phyloP scores from a whole-genome alignment of 805 yeast species.

The Phaffomyces opuntiae region DNA sequence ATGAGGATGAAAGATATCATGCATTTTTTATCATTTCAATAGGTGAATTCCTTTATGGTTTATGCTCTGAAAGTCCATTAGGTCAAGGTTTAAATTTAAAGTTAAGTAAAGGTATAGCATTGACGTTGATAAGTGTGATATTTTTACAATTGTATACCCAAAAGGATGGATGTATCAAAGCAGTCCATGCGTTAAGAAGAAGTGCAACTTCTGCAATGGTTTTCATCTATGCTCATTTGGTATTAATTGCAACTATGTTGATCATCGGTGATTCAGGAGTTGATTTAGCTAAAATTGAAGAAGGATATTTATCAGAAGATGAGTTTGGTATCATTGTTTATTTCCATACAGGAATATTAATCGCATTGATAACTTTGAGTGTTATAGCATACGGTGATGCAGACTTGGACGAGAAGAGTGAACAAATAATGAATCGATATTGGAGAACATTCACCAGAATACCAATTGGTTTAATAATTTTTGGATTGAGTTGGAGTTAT shows the following conservation, averaged over 20 bases:
- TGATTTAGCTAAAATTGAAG: conserved; percentile 32
- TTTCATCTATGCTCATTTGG: conserved; percentile 44
- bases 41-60: conserved; percentile 53
- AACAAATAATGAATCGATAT: conserved; percentile 24
- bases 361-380: conserved; percentile 33
- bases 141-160: conserved; percentile 48
- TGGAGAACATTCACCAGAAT: conserved; percentile 35
- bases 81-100: conserved; percentile 34
- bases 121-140: conserved; percentile 40
- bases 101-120: conserved; percentile 41
- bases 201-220: conserved; percentile 36
- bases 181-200: conserved; percentile 49
- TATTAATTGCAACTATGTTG: conserved; percentile 43
- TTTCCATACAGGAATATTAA: conserved; percentile 47
- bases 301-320: conserved; percentile 17
- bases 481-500: conserved; percentile 18
- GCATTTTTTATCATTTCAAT: conserved; percentile 58
- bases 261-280: conserved; percentile 56
- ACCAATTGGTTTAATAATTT: conserved; percentile 33
- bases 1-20: conserved; percentile 54
- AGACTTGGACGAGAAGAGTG: conserved; percentile 27
- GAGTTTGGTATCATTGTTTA: conserved; percentile 39
- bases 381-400: conserved; percentile 38
- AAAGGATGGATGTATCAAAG: conserved; percentile 42
- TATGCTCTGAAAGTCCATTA: conserved; percentile 43